These are phyloP conservation scores for Ceriops decandra DNA, from an alignment of 345 rosid species.

Conservation along the genomic window DNA sequence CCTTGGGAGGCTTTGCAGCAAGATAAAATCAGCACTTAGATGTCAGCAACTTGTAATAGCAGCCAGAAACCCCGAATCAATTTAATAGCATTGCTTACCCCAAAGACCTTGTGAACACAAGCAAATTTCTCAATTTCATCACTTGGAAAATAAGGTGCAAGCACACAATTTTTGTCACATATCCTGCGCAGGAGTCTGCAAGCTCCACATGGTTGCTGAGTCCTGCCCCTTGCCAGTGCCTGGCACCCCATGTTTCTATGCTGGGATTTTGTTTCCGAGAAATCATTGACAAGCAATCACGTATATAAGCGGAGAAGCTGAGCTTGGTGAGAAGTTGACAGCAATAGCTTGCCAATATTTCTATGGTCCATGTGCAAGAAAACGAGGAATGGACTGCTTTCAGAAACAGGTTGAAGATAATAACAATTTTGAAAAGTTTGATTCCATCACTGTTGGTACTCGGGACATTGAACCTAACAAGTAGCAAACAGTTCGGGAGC, in stretches of 20 bases:
- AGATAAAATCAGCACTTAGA: too few species aligned
- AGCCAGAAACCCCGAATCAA: slow-evolving; percentile 28
- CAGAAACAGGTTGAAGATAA: background rate
- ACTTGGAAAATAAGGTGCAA: slow-evolving; percentile 28
- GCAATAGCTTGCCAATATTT: background rate
- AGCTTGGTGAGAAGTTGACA: background rate
- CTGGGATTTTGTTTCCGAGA: background rate
- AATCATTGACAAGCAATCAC: background rate
- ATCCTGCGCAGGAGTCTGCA: slow-evolving; percentile 31
- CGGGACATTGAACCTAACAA: background rate
- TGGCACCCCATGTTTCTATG: background rate
- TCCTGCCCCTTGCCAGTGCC: background rate
- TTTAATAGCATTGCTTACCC: slow-evolving; percentile 42
- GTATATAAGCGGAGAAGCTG: background rate
- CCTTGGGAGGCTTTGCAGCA: background rate
- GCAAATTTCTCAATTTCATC: slow-evolving; percentile 28
- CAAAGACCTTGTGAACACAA: slow-evolving; percentile 36
- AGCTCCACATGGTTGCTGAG: slow-evolving; percentile 25
- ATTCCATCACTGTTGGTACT: background rate
- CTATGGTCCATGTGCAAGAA: background rate
- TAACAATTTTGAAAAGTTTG: background rate
- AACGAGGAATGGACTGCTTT: background rate
- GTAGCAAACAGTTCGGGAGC: background rate
- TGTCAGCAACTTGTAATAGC: too few species aligned
- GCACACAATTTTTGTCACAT: slow-evolving; percentile 26